Percentiles rank a stretch among this genome's conserved stretches.
phyloP scores from a whole-genome alignment of 352 stramenopile species.

The Phytopythium helicoides region DNA sequence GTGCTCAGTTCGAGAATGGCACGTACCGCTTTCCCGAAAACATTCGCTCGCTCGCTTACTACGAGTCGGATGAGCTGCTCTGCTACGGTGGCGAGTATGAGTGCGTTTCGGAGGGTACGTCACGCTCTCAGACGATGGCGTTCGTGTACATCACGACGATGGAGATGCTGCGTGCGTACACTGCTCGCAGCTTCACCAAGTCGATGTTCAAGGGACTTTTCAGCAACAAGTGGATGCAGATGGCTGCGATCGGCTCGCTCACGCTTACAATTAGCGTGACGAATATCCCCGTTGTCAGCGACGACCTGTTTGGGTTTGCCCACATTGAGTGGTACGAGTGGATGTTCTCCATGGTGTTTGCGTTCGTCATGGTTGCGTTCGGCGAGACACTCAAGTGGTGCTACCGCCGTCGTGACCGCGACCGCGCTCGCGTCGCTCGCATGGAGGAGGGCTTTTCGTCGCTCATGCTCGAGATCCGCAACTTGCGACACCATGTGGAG shows the following conservation, averaged over 20 bases:
- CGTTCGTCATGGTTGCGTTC: slow-evolving; percentile 64
- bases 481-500: slow-evolving; percentile 53
- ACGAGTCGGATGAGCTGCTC: slow-evolving; percentile 38
- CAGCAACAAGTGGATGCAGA: slow-evolving; percentile 81
- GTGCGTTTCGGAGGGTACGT: slow-evolving; percentile 59
- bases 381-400: slow-evolving; percentile 66
- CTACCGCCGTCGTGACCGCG: slow-evolving; percentile 60
- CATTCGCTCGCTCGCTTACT: slow-evolving; percentile 24
- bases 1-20: slow-evolving; percentile 23
- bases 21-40: slow-evolving; percentile 38
- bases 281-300: slow-evolving; percentile 62
- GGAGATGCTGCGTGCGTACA: slow-evolving; percentile 74
- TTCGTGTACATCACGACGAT: slow-evolving; percentile 81
- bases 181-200: slow-evolving; percentile 74
- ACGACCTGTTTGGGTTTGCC: slow-evolving; percentile 68
- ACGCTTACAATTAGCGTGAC: slow-evolving; percentile 62
- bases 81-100: slow-evolving; percentile 56
- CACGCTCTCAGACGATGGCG: slow-evolving; percentile 67
- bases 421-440: slow-evolving; percentile 27
- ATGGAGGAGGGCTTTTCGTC: slow-evolving; percentile 40
- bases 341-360: slow-evolving; percentile 67
- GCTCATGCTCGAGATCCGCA: slow-evolving; percentile 59
- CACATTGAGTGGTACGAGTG: slow-evolving; percentile 74
- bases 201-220: slow-evolving; percentile 70
- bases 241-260: slow-evolving; percentile 56